Percentiles rank a stretch among this genome's conserved stretches.
phyloP scores from a whole-genome alignment of 495 filamentous ascomycete species.

The Tirmania nivea region DNA sequence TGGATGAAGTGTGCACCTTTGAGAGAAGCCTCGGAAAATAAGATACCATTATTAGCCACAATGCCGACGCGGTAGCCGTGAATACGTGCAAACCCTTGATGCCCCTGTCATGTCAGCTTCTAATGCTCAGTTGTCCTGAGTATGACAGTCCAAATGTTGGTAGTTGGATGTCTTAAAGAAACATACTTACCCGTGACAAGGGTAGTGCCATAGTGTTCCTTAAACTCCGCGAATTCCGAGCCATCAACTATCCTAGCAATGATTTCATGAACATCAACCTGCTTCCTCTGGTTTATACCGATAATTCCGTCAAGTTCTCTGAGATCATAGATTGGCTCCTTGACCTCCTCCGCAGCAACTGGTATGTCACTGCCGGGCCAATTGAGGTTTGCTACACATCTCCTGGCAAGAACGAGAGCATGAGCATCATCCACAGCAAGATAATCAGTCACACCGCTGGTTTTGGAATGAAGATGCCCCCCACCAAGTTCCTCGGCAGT shows the following conservation, averaged over 20 bases:
- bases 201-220: constrained; percentile 72
- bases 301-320: constrained; percentile 72
- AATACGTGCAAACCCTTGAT: constrained; percentile 60
- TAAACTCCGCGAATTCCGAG: constrained; percentile 80
- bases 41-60: constrained; percentile 87
- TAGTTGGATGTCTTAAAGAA: too few species aligned
- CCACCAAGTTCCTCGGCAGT: constrained; percentile 85
- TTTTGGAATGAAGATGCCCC: constrained; percentile 71
- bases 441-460: constrained; percentile 92
- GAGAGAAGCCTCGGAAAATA: constrained; percentile 76
- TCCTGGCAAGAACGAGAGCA: constrained; percentile 64
- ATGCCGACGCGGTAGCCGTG: constrained; percentile 85
- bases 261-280: constrained; percentile 68
- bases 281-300: constrained; percentile 65
- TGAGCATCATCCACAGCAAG: constrained; percentile 87
- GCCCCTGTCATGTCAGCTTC: background rate
- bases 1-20: constrained; percentile 98
- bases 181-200: constrained; percentile 42
- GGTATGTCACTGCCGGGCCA: constrained; percentile 32
- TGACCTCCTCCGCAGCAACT: background rate
- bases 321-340: constrained; percentile 36
- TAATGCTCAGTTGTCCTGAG: background rate
- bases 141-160: too few species aligned
- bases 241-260: constrained; percentile 90
- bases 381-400: constrained; percentile 74